These are phyloP conservation scores for Trichoderma atroviride DNA, from an alignment of 2,329 filamentous ascomycete genomes.

Conservation along the genomic window DNA sequence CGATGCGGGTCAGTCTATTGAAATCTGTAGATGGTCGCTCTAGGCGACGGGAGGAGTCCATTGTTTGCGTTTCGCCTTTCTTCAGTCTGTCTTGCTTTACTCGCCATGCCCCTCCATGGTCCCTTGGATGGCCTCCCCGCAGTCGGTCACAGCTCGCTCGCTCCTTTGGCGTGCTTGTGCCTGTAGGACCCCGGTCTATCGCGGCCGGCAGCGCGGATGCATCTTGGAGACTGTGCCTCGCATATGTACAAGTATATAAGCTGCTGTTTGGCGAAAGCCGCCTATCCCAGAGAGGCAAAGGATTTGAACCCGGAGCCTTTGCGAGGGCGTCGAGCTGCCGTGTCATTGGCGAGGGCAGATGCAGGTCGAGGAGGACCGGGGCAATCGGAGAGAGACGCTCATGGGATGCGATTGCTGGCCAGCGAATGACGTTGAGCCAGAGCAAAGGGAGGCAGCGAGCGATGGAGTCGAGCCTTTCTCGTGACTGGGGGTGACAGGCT, in stretches of 20 bases:
- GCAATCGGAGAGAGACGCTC: conserved; percentile 10
- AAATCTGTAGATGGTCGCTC: conserved; percentile 16
- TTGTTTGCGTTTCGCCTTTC: conserved; percentile 5
- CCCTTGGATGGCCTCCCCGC: background rate
- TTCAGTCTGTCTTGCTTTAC: background rate
- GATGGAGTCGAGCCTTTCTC: conserved; percentile 7
- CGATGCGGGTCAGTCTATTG: conserved; percentile 17
- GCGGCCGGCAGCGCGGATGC: conserved; percentile 13
- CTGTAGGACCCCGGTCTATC: background rate
- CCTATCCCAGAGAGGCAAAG: background rate
- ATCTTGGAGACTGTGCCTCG: conserved; percentile 26
- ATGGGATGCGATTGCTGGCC: conserved; percentile 24
- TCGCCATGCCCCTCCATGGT: background rate
- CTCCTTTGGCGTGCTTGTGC: conserved; percentile 3
- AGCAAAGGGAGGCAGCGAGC: conserved; percentile 17
- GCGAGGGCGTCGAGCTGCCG: background rate
- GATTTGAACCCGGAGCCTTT: background rate
- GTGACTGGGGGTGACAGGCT: conserved; percentile 19
- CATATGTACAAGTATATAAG: conserved; percentile 8
- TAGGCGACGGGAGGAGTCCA: conserved; percentile 1
- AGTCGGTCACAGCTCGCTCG: conserved; percentile 6
- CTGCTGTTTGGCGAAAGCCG: background rate
- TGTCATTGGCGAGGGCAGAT: conserved; percentile 10
- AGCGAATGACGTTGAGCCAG: conserved; percentile 10
- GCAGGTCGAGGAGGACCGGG: conserved; percentile 4